Evolutionary conservation across 1,284 basidiomycete species (phyloP).

Genomic region (Hemileccinum hortonii): DNA sequence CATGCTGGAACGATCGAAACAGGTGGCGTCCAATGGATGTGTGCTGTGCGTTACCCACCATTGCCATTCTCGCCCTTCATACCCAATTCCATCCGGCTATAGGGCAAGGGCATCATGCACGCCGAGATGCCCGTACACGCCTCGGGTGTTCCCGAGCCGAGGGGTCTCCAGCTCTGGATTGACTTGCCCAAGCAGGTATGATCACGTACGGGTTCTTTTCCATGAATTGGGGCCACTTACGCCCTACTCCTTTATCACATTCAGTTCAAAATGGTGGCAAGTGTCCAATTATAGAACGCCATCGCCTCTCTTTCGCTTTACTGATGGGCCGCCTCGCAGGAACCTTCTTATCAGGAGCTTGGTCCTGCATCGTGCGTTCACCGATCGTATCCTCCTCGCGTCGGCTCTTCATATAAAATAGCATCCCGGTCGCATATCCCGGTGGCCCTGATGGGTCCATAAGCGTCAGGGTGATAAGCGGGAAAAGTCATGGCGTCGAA

Average conservation of each 20-base stretch:
- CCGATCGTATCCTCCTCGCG: conserved; percentile 1
- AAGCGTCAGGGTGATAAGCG: conserved; percentile 84
- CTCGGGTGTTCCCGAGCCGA: conserved; percentile 62
- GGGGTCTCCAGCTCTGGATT: conserved; percentile 91
- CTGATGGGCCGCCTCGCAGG: conserved; percentile 34
- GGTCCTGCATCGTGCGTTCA: conserved; percentile 52
- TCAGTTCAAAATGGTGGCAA: conserved; percentile 78
- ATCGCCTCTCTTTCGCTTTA: background rate
- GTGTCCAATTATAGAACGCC: conserved; percentile 22
- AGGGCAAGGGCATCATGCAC: conserved; percentile 68
- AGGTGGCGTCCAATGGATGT: conserved; percentile 96
- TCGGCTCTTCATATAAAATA: conserved; percentile 29
- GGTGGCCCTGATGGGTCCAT: conserved; percentile 69
- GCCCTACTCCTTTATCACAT: conserved; percentile 24
- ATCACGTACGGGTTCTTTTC: background rate
- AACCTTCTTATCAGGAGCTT: conserved; percentile 78
- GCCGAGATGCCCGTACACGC: conserved; percentile 88
- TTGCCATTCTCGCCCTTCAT: background rate
- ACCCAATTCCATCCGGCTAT: conserved; percentile 3
- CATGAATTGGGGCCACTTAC: conserved; percentile 1
- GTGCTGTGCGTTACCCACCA: conserved; percentile 55
- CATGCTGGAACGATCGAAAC: conserved; percentile 79
- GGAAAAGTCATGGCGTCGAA: conserved; percentile 81
- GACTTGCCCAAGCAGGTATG: conserved; percentile 79
- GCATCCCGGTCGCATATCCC: conserved; percentile 74